These are phyloP conservation scores for Boletus eberwhitei DNA, from an alignment of 768 basidiomycete species.

Conservation along the genomic window DNA sequence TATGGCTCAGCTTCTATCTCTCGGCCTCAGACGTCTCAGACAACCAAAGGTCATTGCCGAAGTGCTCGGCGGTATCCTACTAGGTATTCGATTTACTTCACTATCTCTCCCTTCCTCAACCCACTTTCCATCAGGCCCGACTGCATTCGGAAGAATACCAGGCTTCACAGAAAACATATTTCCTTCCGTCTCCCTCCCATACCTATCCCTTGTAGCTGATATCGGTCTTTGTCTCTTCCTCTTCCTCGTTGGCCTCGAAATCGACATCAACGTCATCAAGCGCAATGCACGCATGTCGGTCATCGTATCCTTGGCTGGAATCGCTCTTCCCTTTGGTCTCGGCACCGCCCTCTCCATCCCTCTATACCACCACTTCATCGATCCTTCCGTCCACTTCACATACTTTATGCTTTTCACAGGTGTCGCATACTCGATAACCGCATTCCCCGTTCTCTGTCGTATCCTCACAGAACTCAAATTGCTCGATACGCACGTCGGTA, in stretches of 20 bases:
- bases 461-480: slow-evolving; percentile 90
- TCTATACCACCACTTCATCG: slow-evolving; percentile 46
- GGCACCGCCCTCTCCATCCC: slow-evolving; percentile 73
- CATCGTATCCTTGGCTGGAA: slow-evolving; percentile 76
- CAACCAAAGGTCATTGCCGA: slow-evolving; percentile 88
- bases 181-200: slow-evolving; percentile 65
- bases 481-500: slow-evolving; percentile 87
- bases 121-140: slow-evolving; percentile 33
- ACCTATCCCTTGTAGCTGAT: slow-evolving; percentile 82
- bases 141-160: slow-evolving; percentile 76
- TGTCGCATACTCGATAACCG: slow-evolving; percentile 86
- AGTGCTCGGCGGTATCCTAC: slow-evolving; percentile 85
- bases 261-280: slow-evolving; percentile 75
- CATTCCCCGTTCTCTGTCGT: slow-evolving; percentile 82
- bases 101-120: not conserved
- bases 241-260: slow-evolving; percentile 91
- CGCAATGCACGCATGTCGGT: slow-evolving; percentile 68
- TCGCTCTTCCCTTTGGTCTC: slow-evolving; percentile 83
- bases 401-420: slow-evolving; percentile 95
- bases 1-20: slow-evolving; percentile 70
- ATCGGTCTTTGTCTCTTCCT: slow-evolving; percentile 87
- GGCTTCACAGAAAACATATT: slow-evolving; percentile 87
- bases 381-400: slow-evolving; percentile 65
- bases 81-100: slow-evolving; percentile 53
- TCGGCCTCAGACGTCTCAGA: slow-evolving; percentile 65